Conservation (phyloP, 129 eudicot species). For the Ambrosia artemisiifolia region DNA sequence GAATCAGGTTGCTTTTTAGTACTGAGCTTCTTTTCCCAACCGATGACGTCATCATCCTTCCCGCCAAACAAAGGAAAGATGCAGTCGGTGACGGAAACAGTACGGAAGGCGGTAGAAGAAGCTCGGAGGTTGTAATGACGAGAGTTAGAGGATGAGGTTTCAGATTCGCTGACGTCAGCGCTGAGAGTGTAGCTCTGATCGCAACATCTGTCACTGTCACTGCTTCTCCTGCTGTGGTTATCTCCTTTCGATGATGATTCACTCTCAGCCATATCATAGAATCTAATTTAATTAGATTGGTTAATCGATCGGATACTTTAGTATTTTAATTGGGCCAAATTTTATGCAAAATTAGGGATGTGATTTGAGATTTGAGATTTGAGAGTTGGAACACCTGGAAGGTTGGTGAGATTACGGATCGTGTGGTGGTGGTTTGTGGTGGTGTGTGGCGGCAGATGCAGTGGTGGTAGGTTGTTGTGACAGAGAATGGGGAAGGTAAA, state of each 20-base stretch:
- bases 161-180: slow-evolving; percentile 93
- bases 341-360: background rate
- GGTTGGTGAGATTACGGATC: slow-evolving; percentile 17
- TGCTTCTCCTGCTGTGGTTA: slow-evolving; percentile 29
- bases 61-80: slow-evolving; percentile 49
- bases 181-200: slow-evolving; percentile 73
- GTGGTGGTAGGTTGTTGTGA: background rate
- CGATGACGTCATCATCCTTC: slow-evolving; percentile 53
- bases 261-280: slow-evolving; percentile 35
- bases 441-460: background rate
- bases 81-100: slow-evolving; percentile 24
- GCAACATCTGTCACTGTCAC: slow-evolving; percentile 49
- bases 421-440: too few relatives aligned
- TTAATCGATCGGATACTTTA: background rate
- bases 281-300: background rate
- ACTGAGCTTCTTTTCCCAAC: slow-evolving; percentile 51
- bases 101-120: slow-evolving; percentile 45
- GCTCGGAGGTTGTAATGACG: slow-evolving; percentile 40
- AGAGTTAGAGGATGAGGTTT: slow-evolving; percentile 53
- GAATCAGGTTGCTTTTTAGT: slow-evolving; percentile 25
- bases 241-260: slow-evolving; percentile 32
- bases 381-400: background rate
- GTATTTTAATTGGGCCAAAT: background rate
- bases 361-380: slow-evolving; percentile 10
- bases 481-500: background rate